phyloP scores from a whole-genome alignment of 2,329 filamentous ascomycete species.

The Cordyceps fumosorosea region DNA sequence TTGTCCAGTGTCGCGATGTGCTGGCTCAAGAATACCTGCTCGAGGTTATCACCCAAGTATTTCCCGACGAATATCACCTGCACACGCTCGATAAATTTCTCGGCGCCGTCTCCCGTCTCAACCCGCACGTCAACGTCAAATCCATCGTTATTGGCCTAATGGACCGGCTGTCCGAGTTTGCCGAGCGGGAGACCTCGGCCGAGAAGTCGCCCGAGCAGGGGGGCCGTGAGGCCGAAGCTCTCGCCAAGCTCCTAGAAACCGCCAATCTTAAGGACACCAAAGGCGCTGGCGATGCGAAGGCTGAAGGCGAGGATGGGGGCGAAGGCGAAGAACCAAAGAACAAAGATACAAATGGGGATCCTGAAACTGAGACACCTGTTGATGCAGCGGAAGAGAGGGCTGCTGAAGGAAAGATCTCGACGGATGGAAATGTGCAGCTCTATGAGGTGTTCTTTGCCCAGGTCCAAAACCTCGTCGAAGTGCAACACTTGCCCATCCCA shows the following conservation, averaged over 20 bases:
- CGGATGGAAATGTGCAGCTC: slow-evolving; percentile 68
- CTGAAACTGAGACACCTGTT: slow-evolving; percentile 29
- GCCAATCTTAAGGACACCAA: slow-evolving; percentile 50
- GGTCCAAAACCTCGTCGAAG: slow-evolving; percentile 87
- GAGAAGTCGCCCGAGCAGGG: slow-evolving; percentile 64
- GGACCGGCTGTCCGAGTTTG: slow-evolving; percentile 91
- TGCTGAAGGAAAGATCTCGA: slow-evolving; percentile 35
- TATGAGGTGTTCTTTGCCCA: slow-evolving; percentile 98
- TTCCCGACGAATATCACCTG: slow-evolving; percentile 96
- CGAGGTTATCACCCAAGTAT: slow-evolving; percentile 97
- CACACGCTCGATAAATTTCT: slow-evolving; percentile 95
- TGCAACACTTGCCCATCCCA: slow-evolving; percentile 83
- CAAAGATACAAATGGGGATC: slow-evolving; percentile 17
- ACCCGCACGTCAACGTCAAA: slow-evolving; percentile 96
- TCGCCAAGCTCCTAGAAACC: slow-evolving; percentile 70
- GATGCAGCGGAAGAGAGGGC: slow-evolving; percentile 23
- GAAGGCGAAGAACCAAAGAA: slow-evolving; percentile 23
- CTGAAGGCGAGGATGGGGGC: slow-evolving; percentile 28
- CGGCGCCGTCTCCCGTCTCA: slow-evolving; percentile 83
- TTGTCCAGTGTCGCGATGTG: slow-evolving; percentile 95
- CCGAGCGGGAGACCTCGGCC: slow-evolving; percentile 75
- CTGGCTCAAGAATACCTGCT: slow-evolving; percentile 94
- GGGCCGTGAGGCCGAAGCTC: slow-evolving; percentile 77
- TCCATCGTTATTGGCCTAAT: slow-evolving; percentile 96
- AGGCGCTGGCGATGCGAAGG: slow-evolving; percentile 28